These are phyloP conservation scores for Cutaneotrichosporon curvatum DNA, from an alignment of 1,284 basidiomycete genomes.

Conservation along the genomic window DNA sequence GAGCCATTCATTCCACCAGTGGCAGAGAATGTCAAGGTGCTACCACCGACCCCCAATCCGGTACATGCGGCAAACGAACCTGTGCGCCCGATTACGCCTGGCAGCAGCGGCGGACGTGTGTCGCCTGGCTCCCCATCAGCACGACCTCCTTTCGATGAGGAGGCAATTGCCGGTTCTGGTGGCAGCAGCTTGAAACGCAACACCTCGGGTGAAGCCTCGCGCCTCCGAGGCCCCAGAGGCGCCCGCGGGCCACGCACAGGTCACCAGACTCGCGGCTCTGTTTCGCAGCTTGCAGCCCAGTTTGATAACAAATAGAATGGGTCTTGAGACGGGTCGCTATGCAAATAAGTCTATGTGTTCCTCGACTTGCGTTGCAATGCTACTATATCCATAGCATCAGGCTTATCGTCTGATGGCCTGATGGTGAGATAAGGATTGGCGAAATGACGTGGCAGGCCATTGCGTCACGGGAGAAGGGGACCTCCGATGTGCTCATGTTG, in stretches of 20 bases:
- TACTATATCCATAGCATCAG: too few relatives aligned
- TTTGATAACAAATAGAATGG: conserved; percentile 26
- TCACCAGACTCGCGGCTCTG: conserved; percentile 20
- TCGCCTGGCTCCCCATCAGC: conserved; percentile 13
- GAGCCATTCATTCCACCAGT: background rate
- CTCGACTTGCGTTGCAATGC: too few relatives aligned
- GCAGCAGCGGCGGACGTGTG: conserved; percentile 8
- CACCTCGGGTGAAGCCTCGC: conserved; percentile 49
- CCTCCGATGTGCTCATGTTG: too few relatives aligned
- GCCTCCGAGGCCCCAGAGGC: conserved; percentile 36
- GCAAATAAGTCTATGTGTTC: too few relatives aligned
- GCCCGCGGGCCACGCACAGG: conserved; percentile 37
- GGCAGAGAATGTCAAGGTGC: too few relatives aligned
- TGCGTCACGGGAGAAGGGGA: too few relatives aligned
- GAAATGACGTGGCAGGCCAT: background rate
- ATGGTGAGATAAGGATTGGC: too few relatives aligned
- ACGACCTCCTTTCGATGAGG: conserved; percentile 18
- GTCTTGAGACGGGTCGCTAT: too few relatives aligned
- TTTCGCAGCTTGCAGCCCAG: conserved; percentile 26
- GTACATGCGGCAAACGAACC: too few relatives aligned
- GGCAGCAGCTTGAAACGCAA: conserved; percentile 46
- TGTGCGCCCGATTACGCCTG: conserved; percentile 11
- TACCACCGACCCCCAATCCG: too few relatives aligned
- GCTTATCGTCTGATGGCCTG: too few relatives aligned
- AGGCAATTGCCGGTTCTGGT: conserved; percentile 14